A percentile compares a stretch with the other conserved stretches of the same genome.
Conservation (phyloP, 2,329 filamentous ascomycete species). For the Aspergillus ruber region DNA sequence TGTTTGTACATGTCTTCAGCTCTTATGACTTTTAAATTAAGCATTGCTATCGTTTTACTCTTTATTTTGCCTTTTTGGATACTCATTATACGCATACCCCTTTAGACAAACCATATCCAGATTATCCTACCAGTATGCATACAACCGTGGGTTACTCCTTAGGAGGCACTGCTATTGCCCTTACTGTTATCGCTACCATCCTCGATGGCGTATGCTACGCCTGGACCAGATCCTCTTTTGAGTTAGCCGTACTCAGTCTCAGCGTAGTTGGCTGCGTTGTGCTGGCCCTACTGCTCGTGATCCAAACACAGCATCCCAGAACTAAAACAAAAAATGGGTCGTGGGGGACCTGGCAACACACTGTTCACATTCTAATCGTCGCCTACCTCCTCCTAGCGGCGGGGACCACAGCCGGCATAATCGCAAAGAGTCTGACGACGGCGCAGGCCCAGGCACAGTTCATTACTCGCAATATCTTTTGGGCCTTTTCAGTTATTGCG, state of each 20-base stretch:
- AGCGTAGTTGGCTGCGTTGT: slow-evolving; percentile 19
- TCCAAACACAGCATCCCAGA: slow-evolving; percentile 14
- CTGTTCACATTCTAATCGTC: slow-evolving; percentile 12
- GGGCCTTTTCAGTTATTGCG: slow-evolving; percentile 25
- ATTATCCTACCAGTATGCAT: slow-evolving; percentile 7
- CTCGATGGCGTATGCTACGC: slow-evolving; percentile 24
- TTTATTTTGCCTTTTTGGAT: too few relatives aligned
- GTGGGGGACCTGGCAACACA: slow-evolving; percentile 11
- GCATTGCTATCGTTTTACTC: too few relatives aligned
- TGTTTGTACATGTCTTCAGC: too few relatives aligned
- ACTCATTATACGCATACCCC: background rate
- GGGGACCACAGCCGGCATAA: slow-evolving; percentile 21
- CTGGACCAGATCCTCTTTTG: slow-evolving; percentile 14
- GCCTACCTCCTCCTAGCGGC: slow-evolving; percentile 22
- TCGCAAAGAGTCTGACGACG: slow-evolving; percentile 15
- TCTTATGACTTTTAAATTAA: too few relatives aligned
- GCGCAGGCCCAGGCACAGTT: slow-evolving; percentile 15
- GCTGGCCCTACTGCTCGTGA: slow-evolving; percentile 13
- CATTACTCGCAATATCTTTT: slow-evolving; percentile 31
- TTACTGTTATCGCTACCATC: slow-evolving; percentile 20
- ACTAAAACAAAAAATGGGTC: background rate
- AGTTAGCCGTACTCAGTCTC: slow-evolving; percentile 19
- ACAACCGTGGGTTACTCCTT: slow-evolving; percentile 15
- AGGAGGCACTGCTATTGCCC: slow-evolving; percentile 17
- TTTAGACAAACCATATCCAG: background rate